Evolutionary conservation across 163 green algal genomes (phyloP), one percentile per base, ranked within the genome.

Genomic region (Scenedesmus sp.): DNA sequence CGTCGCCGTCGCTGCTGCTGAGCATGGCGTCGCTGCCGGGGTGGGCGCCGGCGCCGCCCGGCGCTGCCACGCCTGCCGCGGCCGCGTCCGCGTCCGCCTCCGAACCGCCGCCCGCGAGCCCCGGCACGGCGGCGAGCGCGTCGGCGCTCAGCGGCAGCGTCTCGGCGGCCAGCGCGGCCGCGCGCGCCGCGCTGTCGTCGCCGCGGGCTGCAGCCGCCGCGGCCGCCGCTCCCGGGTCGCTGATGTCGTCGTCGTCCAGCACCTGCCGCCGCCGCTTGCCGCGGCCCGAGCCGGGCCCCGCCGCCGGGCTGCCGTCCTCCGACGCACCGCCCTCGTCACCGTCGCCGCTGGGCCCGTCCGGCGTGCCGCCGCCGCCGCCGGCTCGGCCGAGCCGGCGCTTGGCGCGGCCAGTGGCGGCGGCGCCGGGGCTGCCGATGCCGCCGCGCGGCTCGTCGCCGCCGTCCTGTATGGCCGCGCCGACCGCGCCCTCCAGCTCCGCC

Each of bases 291-390:
- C 54, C 33, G 54, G 13, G 31, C 24, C 54, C 31, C n/a, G n/a
- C n/a, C n/a, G n/a, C n/a, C n/a, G n/a, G n/a, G 54, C 54, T 63
- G 54, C 54, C 31, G 54, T 26, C 33, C 24, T 11, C 1, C 1
- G 2, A 29, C 54, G 18, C 15, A 29, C 33, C 54, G 33, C 33
- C 62, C 14, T 39, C 24, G 1, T 11, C 26, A 42, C 36, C 60
- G 20, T 33, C 60, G 36, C 36, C 3, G 33, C 28, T 26, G 15
- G 11, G 14, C 33, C 24, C 60, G n/a, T 70, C n/a, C 62, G 47
- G 1, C 62, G 9, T 22, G 14, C 62, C 50, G 62, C 62, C 28
- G 62, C 62, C 28, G 31, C 62, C 47, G 62, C 62, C 51, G 67
- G 22, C 29, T 51, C 33, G 53, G 50, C 7, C 62, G 10, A 51